Evolutionary conservation across 1,284 basidiomycete species (phyloP).

Genomic region (Mycena citricolor): DNA sequence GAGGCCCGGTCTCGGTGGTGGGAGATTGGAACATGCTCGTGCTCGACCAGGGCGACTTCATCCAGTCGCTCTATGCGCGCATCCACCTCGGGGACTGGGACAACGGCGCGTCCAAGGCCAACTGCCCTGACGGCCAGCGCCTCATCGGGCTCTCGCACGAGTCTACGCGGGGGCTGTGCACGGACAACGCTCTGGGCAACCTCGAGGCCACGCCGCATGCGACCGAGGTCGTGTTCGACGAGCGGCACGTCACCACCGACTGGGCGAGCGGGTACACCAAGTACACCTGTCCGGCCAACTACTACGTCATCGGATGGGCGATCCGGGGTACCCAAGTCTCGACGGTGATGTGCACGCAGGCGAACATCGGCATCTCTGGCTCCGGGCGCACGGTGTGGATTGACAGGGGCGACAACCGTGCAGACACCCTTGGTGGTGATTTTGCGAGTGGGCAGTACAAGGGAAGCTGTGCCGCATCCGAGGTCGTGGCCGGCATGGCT

Average conservation of each 20-base stretch:
- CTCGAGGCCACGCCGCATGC: constrained; percentile 11
- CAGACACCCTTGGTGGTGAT: constrained; percentile 12
- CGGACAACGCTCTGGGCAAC: constrained; percentile 8
- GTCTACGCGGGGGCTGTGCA: constrained; percentile 20
- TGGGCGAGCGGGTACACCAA: constrained; percentile 21
- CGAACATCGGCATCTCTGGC: constrained; percentile 6
- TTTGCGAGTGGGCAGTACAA: constrained; percentile 14
- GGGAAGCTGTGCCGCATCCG: constrained; percentile 13
- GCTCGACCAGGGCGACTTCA: constrained; percentile 20
- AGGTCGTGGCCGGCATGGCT: constrained; percentile 19
- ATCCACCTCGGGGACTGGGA: constrained; percentile 19
- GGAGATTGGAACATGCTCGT: constrained; percentile 16
- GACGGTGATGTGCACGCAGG: constrained; percentile 14
- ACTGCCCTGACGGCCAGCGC: constrained; percentile 18
- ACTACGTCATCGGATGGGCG: constrained; percentile 15
- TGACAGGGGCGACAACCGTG: constrained; percentile 15
- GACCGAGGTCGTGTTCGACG: constrained; percentile 12
- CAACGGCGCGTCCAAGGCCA: constrained; percentile 16
- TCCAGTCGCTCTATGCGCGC: constrained; percentile 12
- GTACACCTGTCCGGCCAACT: constrained; percentile 13
- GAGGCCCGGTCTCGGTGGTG: constrained; percentile 2
- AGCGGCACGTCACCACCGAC: constrained; percentile 15
- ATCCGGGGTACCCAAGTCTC: constrained; percentile 17
- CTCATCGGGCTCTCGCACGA: constrained; percentile 19
- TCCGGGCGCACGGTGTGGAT: constrained; percentile 21